Conservation (phyloP, 805 yeast genomes). For the Ogataea pini region DNA sequence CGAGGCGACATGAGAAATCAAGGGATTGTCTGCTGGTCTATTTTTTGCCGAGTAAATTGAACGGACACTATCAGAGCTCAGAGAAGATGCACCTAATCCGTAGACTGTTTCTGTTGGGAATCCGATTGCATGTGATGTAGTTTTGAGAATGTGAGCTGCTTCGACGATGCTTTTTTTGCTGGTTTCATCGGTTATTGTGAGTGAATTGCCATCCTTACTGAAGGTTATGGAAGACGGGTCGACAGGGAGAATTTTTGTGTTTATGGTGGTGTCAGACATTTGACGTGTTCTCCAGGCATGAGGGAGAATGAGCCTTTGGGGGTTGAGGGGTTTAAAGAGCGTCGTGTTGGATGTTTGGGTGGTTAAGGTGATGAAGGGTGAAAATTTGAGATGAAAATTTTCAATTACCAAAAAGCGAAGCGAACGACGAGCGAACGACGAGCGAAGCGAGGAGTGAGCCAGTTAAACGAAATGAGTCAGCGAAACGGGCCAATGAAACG, state of each 20-base stretch:
- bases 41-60: constrained; percentile 86
- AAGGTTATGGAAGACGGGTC: constrained; percentile 54
- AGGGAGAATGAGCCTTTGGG: background rate
- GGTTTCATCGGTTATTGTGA: constrained; percentile 46
- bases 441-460: too few relatives aligned
- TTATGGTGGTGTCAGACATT: background rate
- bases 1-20: constrained; percentile 87
- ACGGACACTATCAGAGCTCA: constrained; percentile 68
- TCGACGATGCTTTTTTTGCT: constrained; percentile 51
- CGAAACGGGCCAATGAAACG: too few relatives aligned
- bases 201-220: constrained; percentile 38
- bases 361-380: too few relatives aligned
- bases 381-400: too few relatives aligned
- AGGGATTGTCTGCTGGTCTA: constrained; percentile 93
- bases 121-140: constrained; percentile 67
- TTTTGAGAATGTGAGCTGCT: constrained; percentile 60
- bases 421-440: too few relatives aligned
- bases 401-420: too few relatives aligned
- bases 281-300: background rate
- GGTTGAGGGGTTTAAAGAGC: too few relatives aligned
- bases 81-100: constrained; percentile 89
- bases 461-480: too few relatives aligned
- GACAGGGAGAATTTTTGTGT: constrained; percentile 54
- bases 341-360: too few relatives aligned
- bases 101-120: constrained; percentile 98